phyloP scores from a whole-genome alignment of 2,329 filamentous ascomycete genomes.

The Aspergillus ruber region DNA sequence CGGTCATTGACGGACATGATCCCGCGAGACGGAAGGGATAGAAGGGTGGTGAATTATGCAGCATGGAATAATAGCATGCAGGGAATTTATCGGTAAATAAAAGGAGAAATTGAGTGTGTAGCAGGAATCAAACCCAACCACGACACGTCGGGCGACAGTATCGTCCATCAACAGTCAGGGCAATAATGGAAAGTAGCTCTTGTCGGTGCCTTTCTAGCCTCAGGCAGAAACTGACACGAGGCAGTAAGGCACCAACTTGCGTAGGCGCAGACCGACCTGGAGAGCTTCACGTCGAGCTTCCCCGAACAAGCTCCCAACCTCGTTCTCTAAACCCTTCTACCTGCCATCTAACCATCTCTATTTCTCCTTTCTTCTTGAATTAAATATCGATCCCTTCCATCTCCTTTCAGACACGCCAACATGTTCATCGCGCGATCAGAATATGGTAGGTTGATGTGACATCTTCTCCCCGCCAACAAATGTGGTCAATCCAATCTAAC shows the following conservation, averaged over 20 bases:
- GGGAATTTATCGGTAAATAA: constrained; percentile 2
- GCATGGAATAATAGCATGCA: constrained; percentile 2
- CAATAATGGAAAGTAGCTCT: background rate
- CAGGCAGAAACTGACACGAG: constrained; percentile 21
- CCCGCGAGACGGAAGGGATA: constrained; percentile 17
- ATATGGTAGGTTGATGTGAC: constrained; percentile 68
- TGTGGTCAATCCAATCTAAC: constrained; percentile 38
- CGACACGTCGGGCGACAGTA: constrained; percentile 1
- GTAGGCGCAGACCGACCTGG: constrained; percentile 28
- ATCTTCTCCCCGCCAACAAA: constrained; percentile 10
- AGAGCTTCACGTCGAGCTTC: constrained; percentile 26
- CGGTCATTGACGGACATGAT: constrained; percentile 37
- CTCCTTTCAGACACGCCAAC: constrained; percentile 43
- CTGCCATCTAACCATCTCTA: constrained; percentile 1
- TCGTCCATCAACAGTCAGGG: constrained; percentile 2
- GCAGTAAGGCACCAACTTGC: constrained; percentile 27
- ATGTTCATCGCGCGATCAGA: constrained; percentile 99
- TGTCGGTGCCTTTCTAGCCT: constrained; percentile 11
- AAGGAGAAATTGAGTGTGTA: constrained; percentile 8
- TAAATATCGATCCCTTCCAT: background rate
- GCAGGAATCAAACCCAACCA: background rate
- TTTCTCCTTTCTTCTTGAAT: background rate
- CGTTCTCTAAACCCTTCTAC: constrained; percentile 4
- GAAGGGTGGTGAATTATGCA: constrained; percentile 17
- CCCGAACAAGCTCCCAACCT: constrained; percentile 15